Evolutionary conservation across 805 yeast species (phyloP), one percentile per base, ranked within the genome.

Genomic region (Wickerhamomyces bovis): DNA sequence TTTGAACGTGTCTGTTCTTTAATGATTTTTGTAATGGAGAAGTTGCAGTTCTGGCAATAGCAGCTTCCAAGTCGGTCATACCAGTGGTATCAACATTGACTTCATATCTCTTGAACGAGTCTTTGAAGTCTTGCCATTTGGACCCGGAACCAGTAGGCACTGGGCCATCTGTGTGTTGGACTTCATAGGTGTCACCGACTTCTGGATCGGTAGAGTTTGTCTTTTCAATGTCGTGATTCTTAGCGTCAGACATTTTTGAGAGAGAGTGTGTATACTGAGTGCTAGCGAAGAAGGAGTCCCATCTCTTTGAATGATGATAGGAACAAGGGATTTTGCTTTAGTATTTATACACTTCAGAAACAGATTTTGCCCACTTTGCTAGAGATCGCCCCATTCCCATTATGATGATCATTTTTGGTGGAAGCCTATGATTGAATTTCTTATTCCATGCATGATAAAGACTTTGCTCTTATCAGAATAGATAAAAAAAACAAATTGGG

Each of bases 1-100:
- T 76, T 53, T 84, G 85, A 53, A 86, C 66, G 61, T 85, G 92
- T 61, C 89, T 73, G 20, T 52, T 44, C 36, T 50, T 53, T 39
- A 55, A 43, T 39, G 78, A 75, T 55, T 77, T 79, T 44, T 56
- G 51, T 38, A 50, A 46, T 6, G 47, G 53, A 38, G 48, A 47
- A 39, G 36, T 47, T 36, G 49, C 47, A 41, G 46, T 50, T 42
- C 20, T 49, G 40, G 39, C 53, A 50, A 75, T 76, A 15, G 75
- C 73, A 55, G 66, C 72, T 60, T 76, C 78, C 23, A 71, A 61
- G 30, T 69, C 75, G 15, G 71, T 53, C 54, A 73, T 58, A 53
- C 46, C 49, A 8, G 52, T 28, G 16, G 54, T 50, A 31, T 53
- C 52, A 12, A 49, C 13, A 10, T 49, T 49, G 4, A 47, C 5